These are phyloP conservation scores for Kalanchoe fedtschenkoi DNA, from an alignment of 164 flowering plant species.

Conservation along the genomic window DNA sequence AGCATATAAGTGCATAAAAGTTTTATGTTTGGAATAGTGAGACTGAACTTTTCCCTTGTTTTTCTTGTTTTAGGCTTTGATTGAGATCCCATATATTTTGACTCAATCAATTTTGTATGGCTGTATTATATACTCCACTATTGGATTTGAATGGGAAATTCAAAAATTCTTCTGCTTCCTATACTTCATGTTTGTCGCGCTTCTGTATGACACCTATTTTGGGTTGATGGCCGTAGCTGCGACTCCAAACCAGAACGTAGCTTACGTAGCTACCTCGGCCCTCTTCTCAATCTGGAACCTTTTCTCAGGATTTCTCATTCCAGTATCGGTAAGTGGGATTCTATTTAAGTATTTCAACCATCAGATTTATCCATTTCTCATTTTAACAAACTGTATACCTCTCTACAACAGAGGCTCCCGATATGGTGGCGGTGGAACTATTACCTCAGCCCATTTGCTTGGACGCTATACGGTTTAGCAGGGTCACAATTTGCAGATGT, in stretches of 20 bases:
- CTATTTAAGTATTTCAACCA: too few relatives aligned
- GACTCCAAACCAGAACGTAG: constrained; percentile 12
- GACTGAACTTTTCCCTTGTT: not conserved
- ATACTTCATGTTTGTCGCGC: constrained; percentile 14
- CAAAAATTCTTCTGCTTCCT: constrained; percentile 12
- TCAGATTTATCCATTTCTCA: too few relatives aligned
- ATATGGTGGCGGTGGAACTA: too few relatives aligned
- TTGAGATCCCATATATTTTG: constrained; percentile 16
- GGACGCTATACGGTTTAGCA: constrained; percentile 15
- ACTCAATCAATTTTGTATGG: constrained; percentile 11
- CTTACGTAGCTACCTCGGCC: not conserved
- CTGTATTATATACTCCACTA: constrained; percentile 12
- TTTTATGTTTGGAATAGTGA: not conserved
- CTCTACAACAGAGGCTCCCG: too few relatives aligned
- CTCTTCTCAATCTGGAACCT: constrained; percentile 13
- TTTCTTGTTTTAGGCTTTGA: constrained; percentile 6
- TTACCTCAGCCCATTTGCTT: constrained; percentile 9
- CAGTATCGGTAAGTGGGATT: constrained; percentile 5
- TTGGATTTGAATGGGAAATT: constrained; percentile 17
- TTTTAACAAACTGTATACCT: too few relatives aligned
- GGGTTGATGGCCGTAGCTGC: constrained; percentile 16
- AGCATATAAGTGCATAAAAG: not conserved
- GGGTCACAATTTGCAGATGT: constrained; percentile 14
- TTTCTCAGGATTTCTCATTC: constrained; percentile 17
- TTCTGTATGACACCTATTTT: constrained; percentile 11